Base-by-base conservation (phyloP, 352 stramenopile genomes). In the Thalassiosira pacifica region DNA sequence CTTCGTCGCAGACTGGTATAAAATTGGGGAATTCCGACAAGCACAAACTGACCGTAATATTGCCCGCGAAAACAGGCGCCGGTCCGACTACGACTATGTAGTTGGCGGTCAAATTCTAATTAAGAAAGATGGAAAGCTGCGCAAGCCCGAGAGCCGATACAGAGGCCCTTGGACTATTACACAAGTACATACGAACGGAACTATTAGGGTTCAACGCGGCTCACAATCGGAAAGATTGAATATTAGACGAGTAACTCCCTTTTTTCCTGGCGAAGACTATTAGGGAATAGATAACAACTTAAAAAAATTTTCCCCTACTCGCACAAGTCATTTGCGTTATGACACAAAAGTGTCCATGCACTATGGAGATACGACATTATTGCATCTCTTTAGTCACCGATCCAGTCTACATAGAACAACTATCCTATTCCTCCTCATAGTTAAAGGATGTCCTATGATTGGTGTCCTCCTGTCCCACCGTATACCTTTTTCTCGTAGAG, bases 21-120 rank as follows among this genome's bases (percentile, higher is more conserved):
- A 67, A 8, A 67, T 67, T 67, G 60, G 60, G 26, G 60, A 67
- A 34, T 26, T 45, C 32, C 19, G 27, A 29, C 16, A 67, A 42
- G 16, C 40, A 13, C 4, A 22, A 67, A 42, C 60, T 27, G 26
- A 67, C 60, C 24, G 26, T 42, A 64, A 64, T 9, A 64, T 29
- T 2, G 55, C 22, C 19, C n/a, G 55, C 10, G 55, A 64, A 64
- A 64, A 48, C 13, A 48, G 13, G 13, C 6, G 6, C 6, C 37
- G 13, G 13, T 48, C 6, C 13, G 37, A 48, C 37, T 48, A 48
- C 37, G 37, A 48, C 37, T 48, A 48, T 48, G 37, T 48, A 48
- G 37, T 48, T 48, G 37, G 37, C 37, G 37, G n/a, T 31, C 2
- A 10, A 27, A 64, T 24, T 29, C 19, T 29, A 32, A 10, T 64